phyloP scores from a whole-genome alignment of 805 yeast species.

The Saturnispora diversa region DNA sequence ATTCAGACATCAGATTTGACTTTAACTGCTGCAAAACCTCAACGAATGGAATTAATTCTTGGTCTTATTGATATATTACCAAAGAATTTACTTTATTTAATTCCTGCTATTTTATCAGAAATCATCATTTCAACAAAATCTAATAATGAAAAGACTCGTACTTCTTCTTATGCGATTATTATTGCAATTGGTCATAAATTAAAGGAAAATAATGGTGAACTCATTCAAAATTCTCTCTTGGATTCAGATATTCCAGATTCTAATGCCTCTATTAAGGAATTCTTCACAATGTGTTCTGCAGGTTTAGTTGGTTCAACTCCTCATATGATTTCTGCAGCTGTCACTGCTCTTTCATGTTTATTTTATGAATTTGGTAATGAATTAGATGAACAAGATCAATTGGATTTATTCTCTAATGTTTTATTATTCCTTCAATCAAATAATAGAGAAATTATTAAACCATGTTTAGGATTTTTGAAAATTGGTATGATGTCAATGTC shows the following conservation, averaged over 20 bases:
- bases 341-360: slow-evolving; percentile 81
- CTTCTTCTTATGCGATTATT: slow-evolving; percentile 64
- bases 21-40: slow-evolving; percentile 68
- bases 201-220: slow-evolving; percentile 50
- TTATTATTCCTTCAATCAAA: slow-evolving; percentile 85
- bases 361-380: slow-evolving; percentile 75
- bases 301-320: slow-evolving; percentile 92
- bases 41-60: slow-evolving; percentile 64
- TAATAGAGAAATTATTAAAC: slow-evolving; percentile 87
- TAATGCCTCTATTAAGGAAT: slow-evolving; percentile 68
- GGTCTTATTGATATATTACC: slow-evolving; percentile 59
- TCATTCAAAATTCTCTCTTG: slow-evolving; percentile 54
- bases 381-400: slow-evolving; percentile 49
- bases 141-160: slow-evolving; percentile 85
- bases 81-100: slow-evolving; percentile 54
- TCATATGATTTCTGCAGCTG: slow-evolving; percentile 94
- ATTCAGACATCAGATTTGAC: slow-evolving; percentile 49
- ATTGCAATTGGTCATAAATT: slow-evolving; percentile 75
- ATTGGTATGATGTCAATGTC: slow-evolving; percentile 81
- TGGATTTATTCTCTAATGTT: slow-evolving; percentile 77
- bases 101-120: slow-evolving; percentile 79
- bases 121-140: slow-evolving; percentile 87
- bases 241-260: slow-evolving; percentile 55
- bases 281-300: slow-evolving; percentile 87
- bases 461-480: slow-evolving; percentile 90